These are phyloP conservation scores for Vitis vinifera DNA, from an alignment of 164 flowering plant genomes.

Conservation along the genomic window ASM3070453v1 NC_081822.1:6660001-6660500, in stretches of 20 bases:
- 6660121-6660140: conserved; percentile 94
- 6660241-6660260: conserved; percentile 95
- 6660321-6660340: conserved; percentile 3
- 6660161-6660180: conserved; percentile 15
- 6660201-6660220: no score
- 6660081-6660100: not conserved
- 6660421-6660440: no score
- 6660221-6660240: not conserved
- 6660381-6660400: not conserved
- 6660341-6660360: conserved; percentile 5
- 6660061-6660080: not conserved
- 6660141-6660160: conserved; percentile 76
- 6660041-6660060: not conserved
- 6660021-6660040: not conserved
- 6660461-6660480: not conserved
- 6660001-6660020: no score
- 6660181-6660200: not conserved
- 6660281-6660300: conserved; percentile 89
- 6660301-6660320: conserved; percentile 87
- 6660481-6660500: not conserved
- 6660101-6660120: conserved; percentile 93
- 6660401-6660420: no score
- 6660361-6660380: not conserved
- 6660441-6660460: no score
- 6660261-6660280: conserved; percentile 73